phyloP scores from a whole-genome alignment of 2,329 filamentous ascomycete genomes.

The Venturia effusa region DNA sequence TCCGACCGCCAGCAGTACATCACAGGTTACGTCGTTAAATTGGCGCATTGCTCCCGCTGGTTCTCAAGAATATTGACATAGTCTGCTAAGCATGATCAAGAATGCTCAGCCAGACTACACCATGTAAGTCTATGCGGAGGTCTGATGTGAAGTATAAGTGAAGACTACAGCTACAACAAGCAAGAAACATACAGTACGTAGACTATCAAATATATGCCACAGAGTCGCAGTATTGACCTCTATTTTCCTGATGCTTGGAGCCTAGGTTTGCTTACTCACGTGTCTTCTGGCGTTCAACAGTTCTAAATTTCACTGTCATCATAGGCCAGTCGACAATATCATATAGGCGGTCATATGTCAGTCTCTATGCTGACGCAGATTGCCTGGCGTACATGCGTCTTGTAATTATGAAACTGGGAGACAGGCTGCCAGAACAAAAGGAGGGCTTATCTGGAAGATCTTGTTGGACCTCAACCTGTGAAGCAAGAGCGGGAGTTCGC shows the following conservation, averaged over 20 bases:
- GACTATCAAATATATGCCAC: no score
- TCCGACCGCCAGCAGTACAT: neutral
- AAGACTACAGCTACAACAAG: neutral
- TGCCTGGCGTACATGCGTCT: neutral
- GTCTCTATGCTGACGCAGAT: neutral
- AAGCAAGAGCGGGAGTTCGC: neutral
- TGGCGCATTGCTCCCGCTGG: neutral
- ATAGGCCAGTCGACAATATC: neutral
- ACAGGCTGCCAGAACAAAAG: neutral
- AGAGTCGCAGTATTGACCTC: neutral
- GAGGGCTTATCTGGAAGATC: neutral
- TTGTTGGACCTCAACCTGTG: neutral
- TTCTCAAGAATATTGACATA: neutral
- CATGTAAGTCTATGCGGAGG: neutral
- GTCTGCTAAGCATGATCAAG: neutral
- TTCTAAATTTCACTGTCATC: neutral
- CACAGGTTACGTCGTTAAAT: neutral
- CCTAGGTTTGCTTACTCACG: neutral
- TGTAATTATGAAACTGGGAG: neutral
- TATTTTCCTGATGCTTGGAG: neutral
- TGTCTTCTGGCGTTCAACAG: no score
- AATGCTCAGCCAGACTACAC: neutral
- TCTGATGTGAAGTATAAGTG: neutral
- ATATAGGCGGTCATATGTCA: no score
- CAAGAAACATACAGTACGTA: neutral